Conservation (phyloP, 2,329 filamentous ascomycete genomes). For the Aureobasidium sp. region DNA sequence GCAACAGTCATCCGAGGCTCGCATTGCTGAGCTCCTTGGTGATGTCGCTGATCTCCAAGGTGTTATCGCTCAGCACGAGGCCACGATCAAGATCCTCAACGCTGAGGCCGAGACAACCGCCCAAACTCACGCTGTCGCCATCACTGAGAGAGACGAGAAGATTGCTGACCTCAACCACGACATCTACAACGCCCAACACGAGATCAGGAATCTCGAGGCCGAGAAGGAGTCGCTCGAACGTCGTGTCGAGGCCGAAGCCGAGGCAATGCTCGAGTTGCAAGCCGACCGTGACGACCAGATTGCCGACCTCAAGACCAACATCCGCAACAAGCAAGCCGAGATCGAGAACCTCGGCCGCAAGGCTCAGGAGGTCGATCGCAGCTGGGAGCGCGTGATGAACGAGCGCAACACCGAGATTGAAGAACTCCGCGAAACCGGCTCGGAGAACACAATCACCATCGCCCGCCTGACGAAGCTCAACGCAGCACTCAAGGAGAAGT, state of each 20-base stretch:
- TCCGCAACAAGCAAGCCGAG: conserved; percentile 29
- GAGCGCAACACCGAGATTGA: conserved; percentile 34
- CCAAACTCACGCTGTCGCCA: conserved; percentile 26
- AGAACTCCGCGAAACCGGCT: conserved; percentile 26
- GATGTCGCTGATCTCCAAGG: conserved; percentile 23
- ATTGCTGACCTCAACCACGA: conserved; percentile 26
- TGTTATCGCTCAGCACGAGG: conserved; percentile 22
- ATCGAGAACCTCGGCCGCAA: conserved; percentile 28
- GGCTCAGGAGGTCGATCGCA: conserved; percentile 32
- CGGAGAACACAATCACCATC: conserved; percentile 20
- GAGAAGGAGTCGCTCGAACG: conserved; percentile 28
- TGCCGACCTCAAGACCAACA: conserved; percentile 23
- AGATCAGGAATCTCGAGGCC: conserved; percentile 23
- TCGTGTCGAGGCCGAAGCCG: conserved; percentile 30
- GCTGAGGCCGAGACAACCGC: conserved; percentile 21
- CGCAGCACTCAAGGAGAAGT: conserved; percentile 24
- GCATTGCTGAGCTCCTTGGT: conserved; percentile 22
- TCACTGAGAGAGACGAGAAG: conserved; percentile 28
- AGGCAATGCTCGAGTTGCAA: conserved; percentile 30
- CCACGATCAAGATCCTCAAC: conserved; percentile 23
- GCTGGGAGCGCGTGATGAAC: conserved; percentile 35
- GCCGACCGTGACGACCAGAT: conserved; percentile 29
- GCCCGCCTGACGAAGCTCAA: conserved; percentile 23
- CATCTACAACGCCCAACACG: conserved; percentile 15
- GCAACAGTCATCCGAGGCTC: conserved; percentile 21